A percentile compares a stretch with the other conserved stretches of the same genome.
phyloP scores from a whole-genome alignment of 805 yeast genomes.

The Metschnikowia dekortorum region DNA sequence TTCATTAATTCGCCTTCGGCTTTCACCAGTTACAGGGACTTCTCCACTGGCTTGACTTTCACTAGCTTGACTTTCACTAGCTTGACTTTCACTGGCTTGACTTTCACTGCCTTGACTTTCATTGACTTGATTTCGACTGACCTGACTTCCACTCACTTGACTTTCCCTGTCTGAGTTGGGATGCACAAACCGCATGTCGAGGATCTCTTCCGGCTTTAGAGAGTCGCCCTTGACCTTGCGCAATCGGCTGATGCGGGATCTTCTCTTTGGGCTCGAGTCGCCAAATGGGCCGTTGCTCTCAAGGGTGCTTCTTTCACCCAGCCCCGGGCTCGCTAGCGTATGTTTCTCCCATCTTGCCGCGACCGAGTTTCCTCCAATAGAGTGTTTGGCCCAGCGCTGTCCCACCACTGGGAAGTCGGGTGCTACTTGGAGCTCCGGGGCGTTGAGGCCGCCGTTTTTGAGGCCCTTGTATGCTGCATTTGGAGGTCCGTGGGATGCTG shows the following conservation, averaged over 20 bases:
- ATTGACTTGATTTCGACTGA: no score
- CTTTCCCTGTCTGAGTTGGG: background rate
- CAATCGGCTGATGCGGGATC: slow-evolving; percentile 1
- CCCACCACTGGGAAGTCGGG: slow-evolving; percentile 5
- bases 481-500: slow-evolving; percentile 17
- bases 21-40: no score
- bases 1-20: no score
- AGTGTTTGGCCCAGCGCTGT: slow-evolving; percentile 3
- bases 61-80: no score
- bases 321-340: background rate
- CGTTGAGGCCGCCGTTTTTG: background rate
- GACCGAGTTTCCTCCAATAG: background rate
- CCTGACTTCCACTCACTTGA: no score
- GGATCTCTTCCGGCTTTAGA: background rate
- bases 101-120: background rate
- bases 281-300: background rate
- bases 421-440: slow-evolving; percentile 2
- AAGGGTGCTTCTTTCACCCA: background rate
- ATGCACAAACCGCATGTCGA: background rate
- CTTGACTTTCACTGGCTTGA: no score
- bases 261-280: background rate
- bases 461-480: slow-evolving; percentile 3
- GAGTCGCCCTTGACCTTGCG: background rate
- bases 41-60: no score
- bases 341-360: slow-evolving; percentile 10